These are phyloP conservation scores for Penicillium mononematosum DNA, from an alignment of 495 filamentous ascomycete genomes.

Conservation along the genomic window DNA sequence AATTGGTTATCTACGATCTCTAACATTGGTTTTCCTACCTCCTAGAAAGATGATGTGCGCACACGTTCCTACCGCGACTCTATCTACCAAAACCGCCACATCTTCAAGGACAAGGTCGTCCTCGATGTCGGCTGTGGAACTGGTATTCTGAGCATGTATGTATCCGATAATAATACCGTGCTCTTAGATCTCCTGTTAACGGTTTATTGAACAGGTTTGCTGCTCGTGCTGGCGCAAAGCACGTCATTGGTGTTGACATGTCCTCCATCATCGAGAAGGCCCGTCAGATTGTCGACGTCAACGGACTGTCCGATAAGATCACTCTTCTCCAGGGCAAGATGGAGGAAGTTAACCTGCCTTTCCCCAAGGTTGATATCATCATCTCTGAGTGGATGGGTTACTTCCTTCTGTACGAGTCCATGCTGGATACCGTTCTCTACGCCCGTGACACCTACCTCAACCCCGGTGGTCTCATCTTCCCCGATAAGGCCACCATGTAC, in stretches of 20 bases:
- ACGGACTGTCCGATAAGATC: conserved; percentile 80
- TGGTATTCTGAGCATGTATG: conserved; percentile 80
- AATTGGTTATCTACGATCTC: conserved; percentile 12
- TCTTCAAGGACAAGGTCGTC: conserved; percentile 97
- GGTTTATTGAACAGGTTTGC: conserved; percentile 70
- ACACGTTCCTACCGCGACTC: conserved; percentile 94
- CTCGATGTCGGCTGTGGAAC: conserved; percentile 98
- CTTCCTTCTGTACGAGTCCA: conserved; percentile 96
- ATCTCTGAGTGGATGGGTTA: conserved; percentile 99
- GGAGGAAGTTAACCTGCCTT: conserved; percentile 90
- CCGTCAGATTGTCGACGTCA: conserved; percentile 81
- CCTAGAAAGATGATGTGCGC: conserved; percentile 95
- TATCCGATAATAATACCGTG: conserved; percentile 8
- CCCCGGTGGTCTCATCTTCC: conserved; percentile 83
- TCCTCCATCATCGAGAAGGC: conserved; percentile 96
- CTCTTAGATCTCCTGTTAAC: conserved; percentile 9
- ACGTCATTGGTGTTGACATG: conserved; percentile 96
- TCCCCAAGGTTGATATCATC: conserved; percentile 92
- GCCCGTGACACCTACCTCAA: conserved; percentile 88
- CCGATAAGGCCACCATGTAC: conserved; percentile 87
- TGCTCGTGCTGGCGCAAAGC: conserved; percentile 86
- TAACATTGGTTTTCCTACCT: conserved; percentile 9
- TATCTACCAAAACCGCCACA: conserved; percentile 90
- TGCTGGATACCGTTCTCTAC: conserved; percentile 94
- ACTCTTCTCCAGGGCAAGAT: conserved; percentile 93